phyloP scores from a whole-genome alignment of 768 basidiomycete species.

The Termitomyces sp. region DNA sequence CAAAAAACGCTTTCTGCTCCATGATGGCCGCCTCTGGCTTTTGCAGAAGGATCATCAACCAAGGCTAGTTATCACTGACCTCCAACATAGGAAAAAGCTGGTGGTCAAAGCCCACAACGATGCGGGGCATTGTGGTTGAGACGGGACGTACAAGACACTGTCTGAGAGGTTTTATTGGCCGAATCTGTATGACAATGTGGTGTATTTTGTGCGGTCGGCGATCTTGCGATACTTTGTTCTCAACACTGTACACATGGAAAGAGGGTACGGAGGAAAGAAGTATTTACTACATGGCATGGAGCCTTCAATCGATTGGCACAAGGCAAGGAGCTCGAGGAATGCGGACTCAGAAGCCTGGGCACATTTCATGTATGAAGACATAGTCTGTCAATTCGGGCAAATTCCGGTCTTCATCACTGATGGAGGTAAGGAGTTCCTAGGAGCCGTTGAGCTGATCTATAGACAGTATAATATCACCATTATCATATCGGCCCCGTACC shows the following conservation, averaged over 20 bases:
- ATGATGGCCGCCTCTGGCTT: no score
- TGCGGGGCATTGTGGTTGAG: constrained; percentile 27
- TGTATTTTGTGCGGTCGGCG: background rate
- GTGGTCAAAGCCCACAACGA: constrained; percentile 27
- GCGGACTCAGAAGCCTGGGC: no score
- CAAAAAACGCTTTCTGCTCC: no score
- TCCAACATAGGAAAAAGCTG: constrained; percentile 13
- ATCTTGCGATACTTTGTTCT: constrained; percentile 26
- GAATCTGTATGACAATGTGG: constrained; percentile 1
- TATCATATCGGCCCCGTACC: no score
- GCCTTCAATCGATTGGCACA: no score
- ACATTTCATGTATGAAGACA: no score
- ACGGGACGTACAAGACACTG: constrained; percentile 23
- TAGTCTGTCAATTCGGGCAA: no score
- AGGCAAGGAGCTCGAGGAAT: no score
- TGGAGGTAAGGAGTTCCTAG: no score
- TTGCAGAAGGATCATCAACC: constrained; percentile 12
- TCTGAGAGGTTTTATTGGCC: constrained; percentile 34
- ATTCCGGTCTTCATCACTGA: no score
- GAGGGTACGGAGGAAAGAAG: constrained; percentile 17
- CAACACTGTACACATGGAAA: background rate
- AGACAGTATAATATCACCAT: no score
- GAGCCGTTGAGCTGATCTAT: no score
- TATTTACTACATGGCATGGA: constrained; percentile 21
- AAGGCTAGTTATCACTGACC: constrained; percentile 23